Percentiles rank a stretch among this genome's conserved stretches.
phyloP scores from a whole-genome alignment of 305 asterid genomes.

The Salvia sclarea region DNA sequence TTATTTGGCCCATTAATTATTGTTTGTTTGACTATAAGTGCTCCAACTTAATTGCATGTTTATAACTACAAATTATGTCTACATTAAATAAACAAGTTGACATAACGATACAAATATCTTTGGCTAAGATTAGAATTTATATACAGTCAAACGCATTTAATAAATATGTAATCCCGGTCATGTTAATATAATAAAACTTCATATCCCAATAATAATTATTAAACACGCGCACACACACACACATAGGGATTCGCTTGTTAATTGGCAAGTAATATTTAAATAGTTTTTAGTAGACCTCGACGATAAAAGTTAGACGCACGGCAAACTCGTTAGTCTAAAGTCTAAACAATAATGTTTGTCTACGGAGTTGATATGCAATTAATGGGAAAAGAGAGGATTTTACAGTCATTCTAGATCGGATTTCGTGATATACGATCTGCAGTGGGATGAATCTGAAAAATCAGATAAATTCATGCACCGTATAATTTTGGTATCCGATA shows the following conservation, averaged over 20 bases:
- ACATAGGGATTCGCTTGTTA: conserved; percentile 28
- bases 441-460: conserved; percentile 31
- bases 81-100: conserved; percentile 25
- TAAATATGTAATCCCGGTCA: conserved; percentile 19
- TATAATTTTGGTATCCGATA: conserved; percentile 32
- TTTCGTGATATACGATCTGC: conserved; percentile 26
- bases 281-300: neutral
- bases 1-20: conserved; percentile 11
- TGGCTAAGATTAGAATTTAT: neutral
- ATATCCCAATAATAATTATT: neutral
- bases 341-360: conserved; percentile 18
- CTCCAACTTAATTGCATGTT: conserved; percentile 23
- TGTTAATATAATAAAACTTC: conserved; percentile 15
- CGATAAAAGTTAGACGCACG: neutral
- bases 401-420: conserved; percentile 30
- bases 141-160: conserved; percentile 27
- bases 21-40: conserved; percentile 25
- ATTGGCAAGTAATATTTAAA: neutral
- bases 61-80: conserved; percentile 9
- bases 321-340: conserved; percentile 10
- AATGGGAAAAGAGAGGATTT: conserved; percentile 25
- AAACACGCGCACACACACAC: neutral
- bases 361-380: neutral
- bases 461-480: conserved; percentile 37
- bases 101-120: neutral